These are phyloP conservation scores for Ascochyta koolunga DNA, from an alignment of 2,329 filamentous ascomycete species.

Conservation along the genomic window DNA sequence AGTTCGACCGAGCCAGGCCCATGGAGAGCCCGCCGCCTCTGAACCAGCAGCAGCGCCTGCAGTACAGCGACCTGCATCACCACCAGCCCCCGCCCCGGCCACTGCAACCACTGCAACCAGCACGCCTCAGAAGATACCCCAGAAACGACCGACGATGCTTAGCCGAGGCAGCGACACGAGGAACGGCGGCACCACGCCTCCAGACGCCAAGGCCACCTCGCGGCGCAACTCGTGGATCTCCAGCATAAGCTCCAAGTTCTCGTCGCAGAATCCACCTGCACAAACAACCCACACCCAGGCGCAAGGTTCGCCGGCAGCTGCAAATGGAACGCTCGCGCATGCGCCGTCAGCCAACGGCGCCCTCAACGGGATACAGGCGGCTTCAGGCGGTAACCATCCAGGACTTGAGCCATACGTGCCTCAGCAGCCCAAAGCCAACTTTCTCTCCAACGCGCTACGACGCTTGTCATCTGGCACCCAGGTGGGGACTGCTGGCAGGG, in stretches of 20 bases:
- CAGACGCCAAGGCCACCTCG: conserved; percentile 34
- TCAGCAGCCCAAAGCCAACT: conserved; percentile 75
- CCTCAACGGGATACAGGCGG: conserved; percentile 48
- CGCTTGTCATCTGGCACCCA: conserved; percentile 71
- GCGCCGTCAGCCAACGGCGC: conserved; percentile 54
- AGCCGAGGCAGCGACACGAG: conserved; percentile 50
- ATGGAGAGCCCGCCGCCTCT: conserved; percentile 23
- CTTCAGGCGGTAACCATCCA: conserved; percentile 34
- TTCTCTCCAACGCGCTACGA: conserved; percentile 81
- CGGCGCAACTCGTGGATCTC: conserved; percentile 88
- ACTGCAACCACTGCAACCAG: conserved; percentile 25
- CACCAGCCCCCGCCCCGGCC: conserved; percentile 27
- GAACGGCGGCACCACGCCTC: conserved; percentile 34
- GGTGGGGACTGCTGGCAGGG: conserved; percentile 56
- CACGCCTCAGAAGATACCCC: conserved; percentile 35
- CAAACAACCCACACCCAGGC: conserved; percentile 43
- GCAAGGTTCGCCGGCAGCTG: conserved; percentile 45
- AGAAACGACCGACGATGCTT: conserved; percentile 52
- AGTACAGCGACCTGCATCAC: conserved; percentile 24
- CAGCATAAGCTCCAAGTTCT: conserved; percentile 91
- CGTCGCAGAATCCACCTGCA: conserved; percentile 57
- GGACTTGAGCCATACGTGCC: conserved; percentile 69
- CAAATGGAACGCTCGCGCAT: conserved; percentile 56
- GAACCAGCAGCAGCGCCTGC: conserved; percentile 18
- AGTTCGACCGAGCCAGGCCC: conserved; percentile 20